Conservation (phyloP, 768 basidiomycete genomes). For the Candolleomyces aberdarensis region DNA sequence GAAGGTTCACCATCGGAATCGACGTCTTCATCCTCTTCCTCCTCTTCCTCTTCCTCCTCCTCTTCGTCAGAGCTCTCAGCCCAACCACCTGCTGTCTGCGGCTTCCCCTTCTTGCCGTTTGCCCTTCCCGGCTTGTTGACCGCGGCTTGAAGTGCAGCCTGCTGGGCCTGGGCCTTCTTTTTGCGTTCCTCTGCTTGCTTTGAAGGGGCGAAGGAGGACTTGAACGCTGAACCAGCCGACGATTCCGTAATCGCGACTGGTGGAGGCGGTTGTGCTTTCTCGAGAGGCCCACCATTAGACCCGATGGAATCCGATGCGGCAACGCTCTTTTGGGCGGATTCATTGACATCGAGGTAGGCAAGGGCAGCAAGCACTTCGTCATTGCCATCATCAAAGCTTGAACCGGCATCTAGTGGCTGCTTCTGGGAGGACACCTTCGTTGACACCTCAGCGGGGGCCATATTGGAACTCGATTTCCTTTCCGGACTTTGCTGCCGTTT, state of each 20-base stretch:
- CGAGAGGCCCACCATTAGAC: constrained; percentile 15
- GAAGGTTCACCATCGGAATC: constrained; percentile 56
- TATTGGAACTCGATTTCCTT: background rate
- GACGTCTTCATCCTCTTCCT: constrained; percentile 72
- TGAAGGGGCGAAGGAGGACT: constrained; percentile 87
- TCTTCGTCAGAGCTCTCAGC: constrained; percentile 79
- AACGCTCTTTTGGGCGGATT: constrained; percentile 27
- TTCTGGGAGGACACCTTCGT: background rate
- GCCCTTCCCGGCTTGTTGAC: constrained; percentile 69
- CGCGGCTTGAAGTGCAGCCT: constrained; percentile 78
- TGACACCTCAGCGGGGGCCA: background rate
- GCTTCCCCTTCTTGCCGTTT: constrained; percentile 61
- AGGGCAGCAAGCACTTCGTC: constrained; percentile 78
- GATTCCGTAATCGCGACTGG: constrained; percentile 4
- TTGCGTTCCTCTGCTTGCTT: constrained; percentile 82
- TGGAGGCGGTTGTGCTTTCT: constrained; percentile 2
- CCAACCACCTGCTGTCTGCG: constrained; percentile 50
- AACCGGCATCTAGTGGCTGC: constrained; percentile 13
- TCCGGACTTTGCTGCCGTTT: background rate
- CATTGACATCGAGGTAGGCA: constrained; percentile 64
- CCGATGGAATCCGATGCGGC: constrained; percentile 11
- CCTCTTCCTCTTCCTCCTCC: constrained; percentile 85
- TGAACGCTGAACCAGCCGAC: constrained; percentile 45
- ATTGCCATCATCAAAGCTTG: constrained; percentile 44
- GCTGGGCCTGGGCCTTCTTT: constrained; percentile 79